Evolutionary conservation across 306 rosid genomes (phyloP).

Genomic region (Oemleria cerasiformis): DNA sequence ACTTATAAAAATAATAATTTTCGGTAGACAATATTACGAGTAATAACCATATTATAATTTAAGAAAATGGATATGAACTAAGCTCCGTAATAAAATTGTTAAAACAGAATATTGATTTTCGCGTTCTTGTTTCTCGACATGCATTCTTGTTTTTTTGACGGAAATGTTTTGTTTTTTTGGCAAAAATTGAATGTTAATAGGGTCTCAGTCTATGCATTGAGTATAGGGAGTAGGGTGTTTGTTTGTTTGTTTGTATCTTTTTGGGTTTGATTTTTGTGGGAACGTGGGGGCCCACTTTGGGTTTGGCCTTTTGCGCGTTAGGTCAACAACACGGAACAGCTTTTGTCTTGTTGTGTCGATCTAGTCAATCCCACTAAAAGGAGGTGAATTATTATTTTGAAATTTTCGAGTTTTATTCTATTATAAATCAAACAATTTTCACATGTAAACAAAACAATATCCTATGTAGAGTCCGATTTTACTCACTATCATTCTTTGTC

Average conservation of each 20-base stretch:
- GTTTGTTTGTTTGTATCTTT: conserved; percentile 12
- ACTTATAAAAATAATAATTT: too few relatives aligned
- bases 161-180: too few relatives aligned
- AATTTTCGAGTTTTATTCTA: not conserved
- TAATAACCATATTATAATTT: too few relatives aligned
- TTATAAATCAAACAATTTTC: not conserved
- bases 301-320: conserved; percentile 53
- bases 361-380: conserved; percentile 45
- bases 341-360: conserved; percentile 54
- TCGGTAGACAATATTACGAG: too few relatives aligned
- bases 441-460: not conserved
- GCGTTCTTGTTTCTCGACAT: too few relatives aligned
- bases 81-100: too few relatives aligned
- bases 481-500: too few relatives aligned
- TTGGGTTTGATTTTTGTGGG: conserved; percentile 6
- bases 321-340: conserved; percentile 77
- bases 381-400: conserved; percentile 8
- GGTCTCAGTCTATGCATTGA: not conserved
- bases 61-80: too few relatives aligned
- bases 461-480: too few relatives aligned
- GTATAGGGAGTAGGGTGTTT: not conserved
- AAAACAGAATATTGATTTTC: too few relatives aligned
- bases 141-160: too few relatives aligned
- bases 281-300: conserved; percentile 52
- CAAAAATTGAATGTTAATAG: not conserved